phyloP scores from a whole-genome alignment of 1,284 basidiomycete genomes.

The Anthracocystis panici-leucophaei region DNA sequence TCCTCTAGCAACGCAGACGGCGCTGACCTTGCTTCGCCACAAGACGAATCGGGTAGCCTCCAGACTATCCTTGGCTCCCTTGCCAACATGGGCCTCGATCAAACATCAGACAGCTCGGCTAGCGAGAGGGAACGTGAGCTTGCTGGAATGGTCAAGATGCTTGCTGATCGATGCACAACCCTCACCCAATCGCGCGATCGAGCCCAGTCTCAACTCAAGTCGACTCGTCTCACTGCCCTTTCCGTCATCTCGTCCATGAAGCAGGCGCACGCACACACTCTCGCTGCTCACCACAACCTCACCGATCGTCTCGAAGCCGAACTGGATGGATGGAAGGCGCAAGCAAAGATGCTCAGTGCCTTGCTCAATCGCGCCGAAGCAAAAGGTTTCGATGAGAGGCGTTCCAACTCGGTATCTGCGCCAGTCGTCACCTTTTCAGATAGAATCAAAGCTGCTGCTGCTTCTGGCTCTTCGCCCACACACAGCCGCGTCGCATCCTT shows the following conservation, averaged over 20 bases:
- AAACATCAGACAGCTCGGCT: constrained; percentile 20
- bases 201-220: constrained; percentile 49
- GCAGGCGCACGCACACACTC: constrained; percentile 60
- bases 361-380: constrained; percentile 60
- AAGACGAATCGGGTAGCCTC: constrained; percentile 33
- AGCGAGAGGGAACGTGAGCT: constrained; percentile 51
- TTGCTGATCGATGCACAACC: constrained; percentile 39
- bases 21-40: constrained; percentile 14
- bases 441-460: constrained; percentile 31
- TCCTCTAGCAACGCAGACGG: constrained; percentile 19
- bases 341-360: constrained; percentile 65
- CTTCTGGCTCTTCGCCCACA: constrained; percentile 24
- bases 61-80: constrained; percentile 43
- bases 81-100: constrained; percentile 54
- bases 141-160: constrained; percentile 53
- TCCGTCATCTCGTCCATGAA: constrained; percentile 63
- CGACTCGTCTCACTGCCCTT: constrained; percentile 64
- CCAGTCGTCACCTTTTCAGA: constrained; percentile 37
- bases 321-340: constrained; percentile 62
- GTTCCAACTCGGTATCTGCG: constrained; percentile 20
- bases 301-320: constrained; percentile 64
- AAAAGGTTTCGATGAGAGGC: constrained; percentile 46
- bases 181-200: constrained; percentile 39
- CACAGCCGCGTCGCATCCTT: constrained; percentile 33
- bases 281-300: constrained; percentile 54